Evolutionary conservation across 345 rosid genomes (phyloP), one percentile per base, ranked within the genome.

Genomic region (Hibiscus tridactylites): DNA sequence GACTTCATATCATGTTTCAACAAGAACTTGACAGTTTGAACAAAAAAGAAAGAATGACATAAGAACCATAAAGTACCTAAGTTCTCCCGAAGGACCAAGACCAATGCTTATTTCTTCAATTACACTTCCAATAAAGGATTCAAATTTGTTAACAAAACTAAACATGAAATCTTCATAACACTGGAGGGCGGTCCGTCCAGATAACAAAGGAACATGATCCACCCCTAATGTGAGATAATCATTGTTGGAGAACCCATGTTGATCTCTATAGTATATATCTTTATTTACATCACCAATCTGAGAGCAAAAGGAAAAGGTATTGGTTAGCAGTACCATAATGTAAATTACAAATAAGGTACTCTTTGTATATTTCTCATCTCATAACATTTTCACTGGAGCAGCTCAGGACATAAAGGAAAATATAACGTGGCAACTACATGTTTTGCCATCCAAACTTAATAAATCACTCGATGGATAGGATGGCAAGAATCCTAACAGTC

Each of bases 141-240:
- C 81, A 61, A 87, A 87, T 59, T 85, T 87, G 58, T 78, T 75
- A 53, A 83, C 81, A 63, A 87, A 87, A 75, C 86, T 85, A 74
- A 80, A 62, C 83, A 87, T 85, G 65, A 87, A 78, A 71, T 87
- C 89, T 73, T 83, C 89, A 73, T 87, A 87, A 80, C 91, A 87
- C 70, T 87, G 87, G 31, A 87, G 84, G 12, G 91, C 88, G 71
- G 91, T 85, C 68, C 91, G 85, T 0, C 91, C 91, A 73, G 47
- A 70, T 7, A 87, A 85, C 60, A 87, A 68, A 71, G 91, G 89
- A 77, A 87, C 81, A 16, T 82, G 81, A 74, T 87, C 91, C 72
- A 87, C 91, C 56, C 91, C 91, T 68, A 87, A 84, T 12, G 91
- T 87, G 75, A 87, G 86, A 83, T 87, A 87, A 79, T 87, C 91